Evolutionary conservation across 2,329 filamentous ascomycete genomes (phyloP), one percentile per base, ranked within the genome.

Genomic region (Ceratocystis papillata): DNA sequence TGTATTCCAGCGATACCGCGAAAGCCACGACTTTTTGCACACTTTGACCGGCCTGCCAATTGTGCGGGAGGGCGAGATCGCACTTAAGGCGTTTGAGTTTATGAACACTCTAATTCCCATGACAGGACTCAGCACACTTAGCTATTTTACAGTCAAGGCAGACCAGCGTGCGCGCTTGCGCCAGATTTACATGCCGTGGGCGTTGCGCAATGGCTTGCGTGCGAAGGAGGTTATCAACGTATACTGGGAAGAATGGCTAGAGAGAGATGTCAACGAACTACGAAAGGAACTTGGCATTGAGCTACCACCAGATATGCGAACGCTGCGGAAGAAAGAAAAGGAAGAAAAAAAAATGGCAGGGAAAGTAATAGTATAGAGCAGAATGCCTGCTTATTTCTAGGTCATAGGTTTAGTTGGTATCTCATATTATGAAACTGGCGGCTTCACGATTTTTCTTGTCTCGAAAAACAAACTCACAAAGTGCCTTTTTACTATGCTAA

Each of bases 1-100:
- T 78, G 94, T 97, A 20, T 95, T 99, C 89, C 94, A 97, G 79
- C 85, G 94, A 65, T 99, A 99, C 76, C 86, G 94, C 69, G 94
- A 99, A 77, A 96, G 89, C 70, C 94, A 99, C 75, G 94, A 99
- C 75, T 96, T 99, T 76, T 96, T 95, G 78, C 94, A 99, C 75
- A 93, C 94, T 0, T 80, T 99, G 64, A 96, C 92, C 0, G 93
- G 93, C 0, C 77, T 99, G 61, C 94, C 94, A 0, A 84, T 95
- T 53, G 87, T 96, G 69, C 83, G 91, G n/a, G 94, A 99, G 78
- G 94, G 94, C 30, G 94, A 99, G 79, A 83, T 99, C 12, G 94
- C 93, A n/a, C 82, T 99, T 70, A 99, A 99, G 77, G 91, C 92
- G 0, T 96, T 99, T 71, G 94, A 99, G 78, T 99, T 96, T 74